phyloP scores from a whole-genome alignment of 2,329 filamentous ascomycete genomes.

The Sclerotinia trifoliorum region DNA sequence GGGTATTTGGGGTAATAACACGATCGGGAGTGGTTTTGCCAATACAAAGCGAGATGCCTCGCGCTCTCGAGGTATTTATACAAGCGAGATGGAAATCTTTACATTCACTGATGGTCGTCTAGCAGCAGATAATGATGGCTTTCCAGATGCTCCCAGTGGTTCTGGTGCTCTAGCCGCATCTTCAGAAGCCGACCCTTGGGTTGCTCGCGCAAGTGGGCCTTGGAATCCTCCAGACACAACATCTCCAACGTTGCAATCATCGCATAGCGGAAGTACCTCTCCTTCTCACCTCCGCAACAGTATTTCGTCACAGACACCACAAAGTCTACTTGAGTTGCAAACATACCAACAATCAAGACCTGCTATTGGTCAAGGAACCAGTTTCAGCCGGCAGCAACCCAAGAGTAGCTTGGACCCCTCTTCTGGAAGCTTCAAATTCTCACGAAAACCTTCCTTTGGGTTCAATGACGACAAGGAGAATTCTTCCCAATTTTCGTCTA shows the following conservation, averaged over 20 bases:
- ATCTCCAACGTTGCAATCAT: slow-evolving; percentile 46
- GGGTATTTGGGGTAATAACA: slow-evolving; percentile 53
- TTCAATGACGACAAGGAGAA: slow-evolving; percentile 39
- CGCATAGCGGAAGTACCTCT: slow-evolving; percentile 53
- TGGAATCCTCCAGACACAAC: slow-evolving; percentile 57
- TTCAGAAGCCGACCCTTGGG: slow-evolving; percentile 67
- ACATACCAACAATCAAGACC: slow-evolving; percentile 47
- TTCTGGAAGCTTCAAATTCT: slow-evolving; percentile 45
- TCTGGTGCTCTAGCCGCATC: slow-evolving; percentile 67
- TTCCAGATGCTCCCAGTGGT: slow-evolving; percentile 58
- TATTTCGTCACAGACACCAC: slow-evolving; percentile 42
- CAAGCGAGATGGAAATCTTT: slow-evolving; percentile 19
- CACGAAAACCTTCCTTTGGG: slow-evolving; percentile 34
- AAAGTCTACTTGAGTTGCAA: slow-evolving; percentile 45
- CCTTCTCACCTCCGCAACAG: slow-evolving; percentile 55
- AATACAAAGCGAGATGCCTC: slow-evolving; percentile 48
- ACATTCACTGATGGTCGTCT: slow-evolving; percentile 31
- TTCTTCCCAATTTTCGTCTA: slow-evolving; percentile 29
- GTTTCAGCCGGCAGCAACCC: slow-evolving; percentile 40
- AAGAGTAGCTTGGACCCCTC: slow-evolving; percentile 48
- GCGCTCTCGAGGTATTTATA: slow-evolving; percentile 50
- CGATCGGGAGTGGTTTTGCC: slow-evolving; percentile 47
- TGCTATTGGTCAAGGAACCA: slow-evolving; percentile 46
- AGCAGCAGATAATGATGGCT: slow-evolving; percentile 44
- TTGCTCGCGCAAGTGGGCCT: slow-evolving; percentile 49